A percentile compares a stretch with the other conserved stretches of the same genome.
These are phyloP conservation scores for Debaryomyces coudertii DNA, from an alignment of 1,139 yeast species.

Conservation along the genomic window DNA sequence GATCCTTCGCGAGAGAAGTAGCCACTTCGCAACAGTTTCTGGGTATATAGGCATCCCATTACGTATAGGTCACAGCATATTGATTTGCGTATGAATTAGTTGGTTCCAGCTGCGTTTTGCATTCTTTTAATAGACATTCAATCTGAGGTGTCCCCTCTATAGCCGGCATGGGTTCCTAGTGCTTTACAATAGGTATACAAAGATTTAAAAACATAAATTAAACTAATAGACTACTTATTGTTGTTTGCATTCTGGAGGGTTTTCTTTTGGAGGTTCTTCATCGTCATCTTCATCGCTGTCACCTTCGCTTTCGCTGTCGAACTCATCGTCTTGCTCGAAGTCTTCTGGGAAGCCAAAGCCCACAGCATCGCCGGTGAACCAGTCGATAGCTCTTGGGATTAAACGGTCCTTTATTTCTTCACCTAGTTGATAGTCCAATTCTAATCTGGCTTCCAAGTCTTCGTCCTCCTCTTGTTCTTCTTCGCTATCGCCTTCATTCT, in stretches of 20 bases:
- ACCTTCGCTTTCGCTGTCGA: slow-evolving; percentile 49
- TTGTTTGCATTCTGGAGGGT: slow-evolving; percentile 89
- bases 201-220: slow-evolving; percentile 3
- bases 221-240: slow-evolving; percentile 29
- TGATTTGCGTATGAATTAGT: too few species aligned
- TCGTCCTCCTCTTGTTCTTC: slow-evolving; percentile 66
- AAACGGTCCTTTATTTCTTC: slow-evolving; percentile 95
- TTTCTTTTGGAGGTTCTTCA: slow-evolving; percentile 56
- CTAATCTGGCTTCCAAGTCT: slow-evolving; percentile 82
- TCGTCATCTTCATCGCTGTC: slow-evolving; percentile 53
- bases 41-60: too few species aligned
- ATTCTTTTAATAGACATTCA: too few species aligned
- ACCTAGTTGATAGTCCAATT: slow-evolving; percentile 92
- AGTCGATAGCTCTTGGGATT: slow-evolving; percentile 94
- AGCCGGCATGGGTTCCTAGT: too few species aligned
- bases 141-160: too few species aligned
- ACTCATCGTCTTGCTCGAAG: slow-evolving; percentile 50
- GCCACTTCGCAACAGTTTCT: too few species aligned
- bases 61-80: too few species aligned
- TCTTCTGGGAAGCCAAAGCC: slow-evolving; percentile 54
- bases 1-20: too few species aligned
- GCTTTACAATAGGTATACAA: background rate
- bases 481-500: slow-evolving; percentile 32
- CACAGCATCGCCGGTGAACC: slow-evolving; percentile 98
- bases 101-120: too few species aligned